Evolutionary conservation across 1,284 basidiomycete species (phyloP), one percentile per base, ranked within the genome.

Genomic region (Pseudozyma tsukubaensis): DNA sequence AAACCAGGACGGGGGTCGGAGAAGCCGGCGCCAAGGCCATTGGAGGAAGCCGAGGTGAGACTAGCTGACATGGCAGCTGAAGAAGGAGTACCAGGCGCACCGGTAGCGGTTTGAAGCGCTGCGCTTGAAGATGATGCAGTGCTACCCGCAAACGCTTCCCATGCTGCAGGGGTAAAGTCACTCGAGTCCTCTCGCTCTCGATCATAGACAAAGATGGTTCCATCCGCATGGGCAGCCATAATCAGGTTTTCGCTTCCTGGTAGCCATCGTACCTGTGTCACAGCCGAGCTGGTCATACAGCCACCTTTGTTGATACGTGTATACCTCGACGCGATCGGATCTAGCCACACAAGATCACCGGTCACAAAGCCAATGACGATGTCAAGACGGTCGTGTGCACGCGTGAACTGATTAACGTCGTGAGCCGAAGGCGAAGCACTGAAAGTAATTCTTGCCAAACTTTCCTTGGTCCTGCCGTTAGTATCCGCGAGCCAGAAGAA

Each of bases 221-320:
- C 94, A 79, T 98, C 93, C 14, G 91, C 91, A 82, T 97, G 93
- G 3, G 93, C 91, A n/a, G 91, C 93, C 43, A 96, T 88, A 83
- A 98, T 95, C 21, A 95, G 88, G 56, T 91, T 91, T 42, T 83
- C 81, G 47, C 62, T 71, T 36, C 76, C 89, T 1, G 94, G 94
- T 9, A 97, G 92, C 92, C 95, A 97, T 74, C 91, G 89, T 43
- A 98, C 89, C 11, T 92, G 89, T 7, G 92, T 92, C 76, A 94
- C 93, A 1, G 92, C 89, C 1, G 92, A 91, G 65, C 87, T 89
- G 76, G 91, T 90, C 67, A 95, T 91, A 72, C 90, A 89, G 16
- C 94, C 93, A 84, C 91, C 90, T 84, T 97, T 97, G 87, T 98
- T 98, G 57, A 97, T 87, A 29, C 95, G 92, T 9, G 89, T 89